These are phyloP conservation scores for Piloderma croceum DNA, from an alignment of 768 basidiomycete genomes.

Conservation along the genomic window DNA sequence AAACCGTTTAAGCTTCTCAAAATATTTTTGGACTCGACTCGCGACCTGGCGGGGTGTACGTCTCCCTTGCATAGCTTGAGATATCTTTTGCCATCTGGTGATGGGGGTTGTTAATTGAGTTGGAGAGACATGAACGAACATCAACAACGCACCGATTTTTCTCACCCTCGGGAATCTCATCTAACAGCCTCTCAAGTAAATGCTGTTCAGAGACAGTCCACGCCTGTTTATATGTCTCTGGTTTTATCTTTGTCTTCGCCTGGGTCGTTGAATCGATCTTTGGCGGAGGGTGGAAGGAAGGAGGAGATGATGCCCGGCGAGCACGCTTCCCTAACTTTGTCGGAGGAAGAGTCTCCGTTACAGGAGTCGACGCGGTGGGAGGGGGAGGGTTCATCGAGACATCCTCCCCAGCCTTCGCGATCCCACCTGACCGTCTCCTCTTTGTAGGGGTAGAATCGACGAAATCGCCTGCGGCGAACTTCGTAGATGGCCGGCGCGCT, in stretches of 20 bases:
- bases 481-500: constrained; percentile 11
- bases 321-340: constrained; percentile 1
- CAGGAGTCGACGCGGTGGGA: constrained; percentile 5
- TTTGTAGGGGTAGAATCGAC: too few relatives aligned
- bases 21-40: constrained; percentile 84
- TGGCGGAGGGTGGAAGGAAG: constrained; percentile 1
- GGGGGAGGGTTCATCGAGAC: constrained; percentile 1
- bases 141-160: constrained; percentile 53
- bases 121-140: not conserved
- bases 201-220: constrained; percentile 78
- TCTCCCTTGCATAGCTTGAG: constrained; percentile 70
- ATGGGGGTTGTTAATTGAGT: not conserved
- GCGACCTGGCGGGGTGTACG: constrained; percentile 83
- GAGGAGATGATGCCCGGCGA: constrained; percentile 4
- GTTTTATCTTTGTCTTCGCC: constrained; percentile 33
- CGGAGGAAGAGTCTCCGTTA: not conserved
- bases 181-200: constrained; percentile 64
- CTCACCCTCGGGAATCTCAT: constrained; percentile 73
- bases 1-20: constrained; percentile 76
- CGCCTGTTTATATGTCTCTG: constrained; percentile 79
- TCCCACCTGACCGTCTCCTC: constrained; percentile 33
- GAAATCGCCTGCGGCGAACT: too few relatives aligned
- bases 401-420: not conserved
- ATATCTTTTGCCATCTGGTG: constrained; percentile 74
- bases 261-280: constrained; percentile 1